phyloP scores from a whole-genome alignment of 371 early-diverging fungal species.

The Umbelopsis sp. region DNA sequence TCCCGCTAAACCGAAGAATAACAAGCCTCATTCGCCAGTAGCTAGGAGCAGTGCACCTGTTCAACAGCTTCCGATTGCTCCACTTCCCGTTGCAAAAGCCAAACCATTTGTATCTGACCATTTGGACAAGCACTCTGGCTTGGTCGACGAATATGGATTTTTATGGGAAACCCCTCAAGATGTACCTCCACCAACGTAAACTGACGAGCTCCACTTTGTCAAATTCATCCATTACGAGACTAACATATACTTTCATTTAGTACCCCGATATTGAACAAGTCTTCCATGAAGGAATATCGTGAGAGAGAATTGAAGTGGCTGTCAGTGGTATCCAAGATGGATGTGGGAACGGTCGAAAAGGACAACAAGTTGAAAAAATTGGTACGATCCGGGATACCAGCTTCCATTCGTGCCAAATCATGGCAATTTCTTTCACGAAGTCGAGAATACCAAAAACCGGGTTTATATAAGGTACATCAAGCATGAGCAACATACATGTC shows the following conservation, averaged over 20 bases:
- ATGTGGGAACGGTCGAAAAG: slow-evolving; percentile 51
- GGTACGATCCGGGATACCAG: slow-evolving; percentile 76
- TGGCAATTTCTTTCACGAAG: slow-evolving; percentile 74
- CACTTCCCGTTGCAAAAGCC: neutral
- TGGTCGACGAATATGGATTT: slow-evolving; percentile 63
- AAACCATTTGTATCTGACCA: neutral
- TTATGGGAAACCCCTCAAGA: slow-evolving; percentile 32
- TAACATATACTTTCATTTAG: neutral
- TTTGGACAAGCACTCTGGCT: slow-evolving; percentile 1
- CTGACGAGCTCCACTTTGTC: slow-evolving; percentile 32
- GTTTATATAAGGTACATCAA: slow-evolving; percentile 47
- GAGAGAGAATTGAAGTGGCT: slow-evolving; percentile 61
- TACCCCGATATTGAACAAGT: slow-evolving; percentile 20
- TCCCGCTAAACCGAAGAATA: neutral
- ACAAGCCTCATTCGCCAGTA: neutral
- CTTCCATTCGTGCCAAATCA: slow-evolving; percentile 70
- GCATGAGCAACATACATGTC: no score
- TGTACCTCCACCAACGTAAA: slow-evolving; percentile 22
- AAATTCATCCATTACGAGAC: neutral
- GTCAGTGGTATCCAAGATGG: slow-evolving; percentile 40
- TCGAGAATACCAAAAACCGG: slow-evolving; percentile 47
- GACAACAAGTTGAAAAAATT: slow-evolving; percentile 66
- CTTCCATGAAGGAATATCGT: slow-evolving; percentile 48
- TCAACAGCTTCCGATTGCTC: neutral
- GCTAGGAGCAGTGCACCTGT: neutral